These are phyloP conservation scores for Ceratocystis diversiconidia DNA, from an alignment of 2,329 filamentous ascomycete species.

Conservation along the genomic window DNA sequence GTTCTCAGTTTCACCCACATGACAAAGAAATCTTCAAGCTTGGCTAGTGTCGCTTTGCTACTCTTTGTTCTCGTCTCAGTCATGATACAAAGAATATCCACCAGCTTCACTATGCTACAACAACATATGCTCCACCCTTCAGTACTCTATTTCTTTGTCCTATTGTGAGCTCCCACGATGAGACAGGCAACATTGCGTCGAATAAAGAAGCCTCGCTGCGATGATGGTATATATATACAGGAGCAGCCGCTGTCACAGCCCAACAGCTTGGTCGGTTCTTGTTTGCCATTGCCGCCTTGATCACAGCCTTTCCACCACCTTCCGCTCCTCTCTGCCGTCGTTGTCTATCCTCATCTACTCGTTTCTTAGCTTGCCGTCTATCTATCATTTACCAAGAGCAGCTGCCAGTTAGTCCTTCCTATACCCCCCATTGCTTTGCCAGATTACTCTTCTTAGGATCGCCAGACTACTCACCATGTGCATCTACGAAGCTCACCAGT, in stretches of 20 bases:
- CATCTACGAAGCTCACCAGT: slow-evolving; percentile 6
- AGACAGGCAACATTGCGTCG: neutral
- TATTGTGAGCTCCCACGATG: neutral
- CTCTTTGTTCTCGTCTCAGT: neutral
- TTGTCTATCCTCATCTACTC: neutral
- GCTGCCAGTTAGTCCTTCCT: slow-evolving; percentile 3
- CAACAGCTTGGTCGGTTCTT: neutral
- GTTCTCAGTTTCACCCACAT: neutral
- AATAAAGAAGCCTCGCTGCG: neutral
- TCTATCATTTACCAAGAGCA: neutral
- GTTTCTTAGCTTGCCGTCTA: neutral
- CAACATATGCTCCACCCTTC: neutral
- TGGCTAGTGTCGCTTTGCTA: neutral
- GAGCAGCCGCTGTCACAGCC: neutral
- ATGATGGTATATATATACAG: neutral
- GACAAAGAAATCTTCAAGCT: neutral
- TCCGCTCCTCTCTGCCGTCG: neutral
- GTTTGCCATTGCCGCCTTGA: neutral
- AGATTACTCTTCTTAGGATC: neutral
- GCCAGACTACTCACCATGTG: neutral
- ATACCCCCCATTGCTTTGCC: neutral
- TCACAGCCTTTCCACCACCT: neutral
- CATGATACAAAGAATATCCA: neutral
- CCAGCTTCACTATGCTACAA: neutral
- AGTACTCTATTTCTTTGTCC: neutral